phyloP scores from a whole-genome alignment of 2,329 filamentous ascomycete species.

The Diaporthe sp. region DNA sequence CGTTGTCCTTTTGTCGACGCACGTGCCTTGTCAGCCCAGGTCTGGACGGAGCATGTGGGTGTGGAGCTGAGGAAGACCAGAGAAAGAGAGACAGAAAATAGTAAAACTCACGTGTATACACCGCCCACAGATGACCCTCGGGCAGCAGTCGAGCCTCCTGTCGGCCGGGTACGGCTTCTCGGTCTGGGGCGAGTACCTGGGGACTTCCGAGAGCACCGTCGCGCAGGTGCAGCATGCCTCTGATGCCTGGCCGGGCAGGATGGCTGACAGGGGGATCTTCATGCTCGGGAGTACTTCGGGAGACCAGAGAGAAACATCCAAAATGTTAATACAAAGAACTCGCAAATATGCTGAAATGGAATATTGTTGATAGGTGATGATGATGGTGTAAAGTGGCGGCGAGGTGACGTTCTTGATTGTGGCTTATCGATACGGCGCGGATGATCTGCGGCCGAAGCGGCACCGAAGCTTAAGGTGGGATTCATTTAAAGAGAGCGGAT shows the following conservation, averaged over 20 bases:
- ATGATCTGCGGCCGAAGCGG: constrained; percentile 28
- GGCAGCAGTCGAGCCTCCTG: constrained; percentile 77
- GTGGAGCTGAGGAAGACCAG: too few relatives aligned
- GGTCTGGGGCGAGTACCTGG: constrained; percentile 64
- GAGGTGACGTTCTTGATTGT: constrained; percentile 38
- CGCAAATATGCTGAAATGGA: neutral
- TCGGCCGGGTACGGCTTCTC: constrained; percentile 70
- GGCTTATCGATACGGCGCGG: constrained; percentile 38
- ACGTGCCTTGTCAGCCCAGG: constrained; percentile 36
- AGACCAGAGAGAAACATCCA: too few relatives aligned
- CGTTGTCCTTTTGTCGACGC: constrained; percentile 67
- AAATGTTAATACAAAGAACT: neutral
- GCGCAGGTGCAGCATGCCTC: constrained; percentile 80
- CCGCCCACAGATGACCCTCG: constrained; percentile 76
- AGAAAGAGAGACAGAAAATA: too few relatives aligned
- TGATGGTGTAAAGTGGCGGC: constrained; percentile 28
- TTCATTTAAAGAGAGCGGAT: too few relatives aligned
- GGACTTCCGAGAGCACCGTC: constrained; percentile 67
- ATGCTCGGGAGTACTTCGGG: constrained; percentile 1
- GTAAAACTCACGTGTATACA: constrained; percentile 71
- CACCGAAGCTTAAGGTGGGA: constrained; percentile 11
- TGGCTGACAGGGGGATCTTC: constrained; percentile 32
- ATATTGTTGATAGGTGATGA: neutral
- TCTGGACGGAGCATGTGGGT: too few relatives aligned
- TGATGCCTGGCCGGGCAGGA: constrained; percentile 31